Percentiles rank a stretch among this genome's conserved stretches.
Conservation (phyloP, 495 filamentous ascomycete species). For the Chaetomidium leptoderma region DNA sequence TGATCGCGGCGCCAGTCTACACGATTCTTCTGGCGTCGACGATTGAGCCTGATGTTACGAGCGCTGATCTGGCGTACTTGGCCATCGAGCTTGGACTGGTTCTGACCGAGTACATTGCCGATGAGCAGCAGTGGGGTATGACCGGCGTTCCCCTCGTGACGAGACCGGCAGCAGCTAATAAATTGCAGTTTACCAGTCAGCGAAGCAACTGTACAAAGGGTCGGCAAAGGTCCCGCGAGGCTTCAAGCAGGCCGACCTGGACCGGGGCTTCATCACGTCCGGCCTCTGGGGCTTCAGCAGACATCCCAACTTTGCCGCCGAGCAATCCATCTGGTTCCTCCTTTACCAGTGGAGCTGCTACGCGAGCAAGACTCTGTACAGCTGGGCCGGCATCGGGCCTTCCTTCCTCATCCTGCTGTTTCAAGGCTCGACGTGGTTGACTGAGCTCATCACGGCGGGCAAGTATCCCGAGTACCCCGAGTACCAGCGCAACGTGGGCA, state of each 20-base stretch:
- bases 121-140: constrained; percentile 89
- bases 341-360: constrained; percentile 85
- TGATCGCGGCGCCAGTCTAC: constrained; percentile 79
- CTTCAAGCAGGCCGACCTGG: constrained; percentile 68
- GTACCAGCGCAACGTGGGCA: constrained; percentile 78
- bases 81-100: constrained; percentile 65
- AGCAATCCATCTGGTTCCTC: constrained; percentile 85
- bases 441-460: constrained; percentile 67
- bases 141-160: constrained; percentile 1
- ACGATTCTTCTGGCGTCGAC: constrained; percentile 58
- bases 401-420: constrained; percentile 72
- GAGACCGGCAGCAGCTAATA: neutral
- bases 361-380: constrained; percentile 61
- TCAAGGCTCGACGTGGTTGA: constrained; percentile 81
- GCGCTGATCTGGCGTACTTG: constrained; percentile 64
- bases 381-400: constrained; percentile 75
- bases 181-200: constrained; percentile 63
- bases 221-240: constrained; percentile 63
- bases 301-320: constrained; percentile 91
- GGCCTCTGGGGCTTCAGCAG: constrained; percentile 83
- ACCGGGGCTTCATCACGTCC: constrained; percentile 82
- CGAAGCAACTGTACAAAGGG: constrained; percentile 69
- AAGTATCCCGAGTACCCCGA: constrained; percentile 89
- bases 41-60: constrained; percentile 42
- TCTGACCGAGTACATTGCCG: constrained; percentile 72